phyloP scores from a whole-genome alignment of 306 rosid genomes.

The Prunus mume region DNA sequence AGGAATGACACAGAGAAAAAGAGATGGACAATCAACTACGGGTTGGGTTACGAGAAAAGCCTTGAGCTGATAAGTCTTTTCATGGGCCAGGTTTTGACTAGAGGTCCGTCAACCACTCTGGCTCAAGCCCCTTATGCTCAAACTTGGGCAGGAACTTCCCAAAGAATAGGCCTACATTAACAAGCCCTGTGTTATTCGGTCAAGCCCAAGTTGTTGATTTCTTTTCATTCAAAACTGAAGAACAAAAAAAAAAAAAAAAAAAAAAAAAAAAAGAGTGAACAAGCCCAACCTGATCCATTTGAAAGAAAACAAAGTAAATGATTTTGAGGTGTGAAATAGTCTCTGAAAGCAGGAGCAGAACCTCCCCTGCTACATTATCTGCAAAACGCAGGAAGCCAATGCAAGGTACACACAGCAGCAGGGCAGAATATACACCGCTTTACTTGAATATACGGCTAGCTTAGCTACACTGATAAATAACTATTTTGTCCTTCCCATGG shows the following conservation, averaged over 20 bases:
- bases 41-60: too few relatives aligned
- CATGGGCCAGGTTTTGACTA: neutral
- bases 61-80: neutral
- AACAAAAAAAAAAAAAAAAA: neutral
- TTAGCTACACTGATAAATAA: neutral
- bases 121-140: neutral
- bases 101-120: neutral
- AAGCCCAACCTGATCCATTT: conserved; percentile 36
- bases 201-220: neutral
- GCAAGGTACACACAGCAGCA: neutral
- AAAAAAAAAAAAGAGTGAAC: neutral
- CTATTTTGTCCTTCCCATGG: conserved; percentile 41
- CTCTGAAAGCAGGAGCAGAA: conserved; percentile 22
- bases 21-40: too few relatives aligned
- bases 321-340: conserved; percentile 40
- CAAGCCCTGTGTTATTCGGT: neutral
- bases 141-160: neutral
- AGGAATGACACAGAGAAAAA: too few relatives aligned
- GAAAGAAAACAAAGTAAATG: neutral
- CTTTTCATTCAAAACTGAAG: neutral
- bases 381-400: neutral
- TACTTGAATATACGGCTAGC: neutral
- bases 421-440: neutral
- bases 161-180: neutral
- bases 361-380: conserved; percentile 38